Evolutionary conservation across 2,329 filamentous ascomycete species (phyloP), one percentile per base, ranked within the genome.

Genomic region (Monosporascus sp.): DNA sequence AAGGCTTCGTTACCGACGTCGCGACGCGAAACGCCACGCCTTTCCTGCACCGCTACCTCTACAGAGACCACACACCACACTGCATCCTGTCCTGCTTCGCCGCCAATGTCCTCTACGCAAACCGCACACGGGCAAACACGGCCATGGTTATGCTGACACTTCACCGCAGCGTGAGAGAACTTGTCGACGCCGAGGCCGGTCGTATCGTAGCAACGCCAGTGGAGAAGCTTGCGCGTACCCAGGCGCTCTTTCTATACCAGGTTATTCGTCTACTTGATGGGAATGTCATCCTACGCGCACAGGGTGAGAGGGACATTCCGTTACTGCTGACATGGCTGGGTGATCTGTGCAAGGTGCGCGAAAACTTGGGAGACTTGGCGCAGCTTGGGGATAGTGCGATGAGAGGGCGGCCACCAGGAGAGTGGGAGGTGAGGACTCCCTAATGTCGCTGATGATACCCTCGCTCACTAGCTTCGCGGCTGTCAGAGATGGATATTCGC

Each of bases 401-500:
- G 37, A 37, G 40, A 50, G 41, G 43, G 17, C 51, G 55, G 55
- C 51, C 55, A 22, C 60, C 59, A 20, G 51, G 53, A 11, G 59
- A 61, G 18, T 68, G 65, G 64, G 63, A 67, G 61, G 65, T 67
- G 18, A 8, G 63, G 9, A 14, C 31, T 35, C 31, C 31, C 31
- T 35, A 4, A 14, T 5, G 11, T 14, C 31, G 31, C 31, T 35
- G 31, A 35, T 1, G 31, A 35, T 35, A 35, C 9, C 11, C 5
- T 14, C 5, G 31, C 31, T 35, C 0, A 35, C 31, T 58, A 26
- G 46, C 37, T 43, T 26, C 2, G 47, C 47, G 22, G 40, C 28
- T 50, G 17, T 9, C 48, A 70, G 68, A 58, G 61, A 55, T 70
- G 68, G 68, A 65, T 69, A 49, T 70, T 70, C 35, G 63, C 65